A percentile compares a stretch with the other conserved stretches of the same genome.
phyloP scores from a whole-genome alignment of 148 eudicot species.

The Chenopodium formosanum region DNA sequence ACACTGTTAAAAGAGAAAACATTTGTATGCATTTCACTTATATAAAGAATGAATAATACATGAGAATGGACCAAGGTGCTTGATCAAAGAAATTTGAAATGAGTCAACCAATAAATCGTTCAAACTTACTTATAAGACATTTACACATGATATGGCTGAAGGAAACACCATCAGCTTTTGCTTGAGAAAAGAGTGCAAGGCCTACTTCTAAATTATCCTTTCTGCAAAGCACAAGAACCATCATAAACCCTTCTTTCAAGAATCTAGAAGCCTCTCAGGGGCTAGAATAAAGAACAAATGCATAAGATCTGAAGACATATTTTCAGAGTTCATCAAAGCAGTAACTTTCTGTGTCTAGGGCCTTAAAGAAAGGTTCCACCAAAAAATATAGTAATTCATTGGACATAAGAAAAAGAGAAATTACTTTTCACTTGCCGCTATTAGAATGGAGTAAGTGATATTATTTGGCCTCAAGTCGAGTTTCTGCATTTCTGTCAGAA shows the following conservation, averaged over 20 bases:
- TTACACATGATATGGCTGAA: conserved; percentile 81
- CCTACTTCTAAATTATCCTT: conserved; percentile 81
- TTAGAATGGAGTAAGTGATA: conserved; percentile 82
- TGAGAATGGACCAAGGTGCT: not conserved
- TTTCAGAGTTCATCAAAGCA: not conserved
- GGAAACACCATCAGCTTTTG: conserved; percentile 68
- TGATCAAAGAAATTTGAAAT: not conserved
- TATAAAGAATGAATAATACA: not conserved
- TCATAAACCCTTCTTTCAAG: not conserved
- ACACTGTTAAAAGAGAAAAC: not conserved
- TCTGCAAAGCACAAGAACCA: conserved; percentile 41
- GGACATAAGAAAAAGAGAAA: conserved; percentile 21
- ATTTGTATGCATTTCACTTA: not conserved
- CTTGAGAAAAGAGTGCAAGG: conserved; percentile 67
- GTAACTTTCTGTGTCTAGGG: not conserved
- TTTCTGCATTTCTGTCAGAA: conserved; percentile 66
- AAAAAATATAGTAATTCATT: not conserved
- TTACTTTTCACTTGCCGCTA: conserved; percentile 92
- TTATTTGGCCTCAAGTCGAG: conserved; percentile 66
- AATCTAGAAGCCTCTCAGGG: not conserved
- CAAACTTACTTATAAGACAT: conserved; percentile 69
- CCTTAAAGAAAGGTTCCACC: not conserved
- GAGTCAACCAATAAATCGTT: not conserved
- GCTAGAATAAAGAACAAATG: not conserved
- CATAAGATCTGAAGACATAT: not conserved